These are phyloP conservation scores for Sporobolomyces phaffii DNA, from an alignment of 768 basidiomycete genomes.

Conservation along the genomic window DNA sequence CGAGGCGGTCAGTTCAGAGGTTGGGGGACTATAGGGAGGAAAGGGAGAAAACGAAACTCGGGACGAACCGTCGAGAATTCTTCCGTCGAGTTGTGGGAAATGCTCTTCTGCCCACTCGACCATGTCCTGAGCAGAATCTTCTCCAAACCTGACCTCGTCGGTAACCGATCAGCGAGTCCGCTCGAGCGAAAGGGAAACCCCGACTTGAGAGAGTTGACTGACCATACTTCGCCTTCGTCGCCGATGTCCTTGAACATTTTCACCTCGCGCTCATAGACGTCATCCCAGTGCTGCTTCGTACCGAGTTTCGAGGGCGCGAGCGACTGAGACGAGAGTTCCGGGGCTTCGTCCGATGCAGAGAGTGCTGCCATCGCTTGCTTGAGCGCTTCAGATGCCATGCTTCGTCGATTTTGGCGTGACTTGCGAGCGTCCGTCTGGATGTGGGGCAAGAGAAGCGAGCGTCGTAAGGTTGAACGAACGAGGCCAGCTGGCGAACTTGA, in stretches of 20 bases:
- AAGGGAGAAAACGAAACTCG: too few relatives aligned
- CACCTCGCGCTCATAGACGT: constrained; percentile 45
- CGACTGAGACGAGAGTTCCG: constrained; percentile 5
- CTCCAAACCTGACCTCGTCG: constrained; percentile 47
- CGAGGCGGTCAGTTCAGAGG: too few relatives aligned
- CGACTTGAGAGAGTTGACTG: constrained; percentile 15
- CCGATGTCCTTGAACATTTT: constrained; percentile 48
- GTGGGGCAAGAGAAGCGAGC: too few relatives aligned
- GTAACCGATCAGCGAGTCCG: neutral
- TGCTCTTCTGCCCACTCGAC: constrained; percentile 48
- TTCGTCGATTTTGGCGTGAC: too few relatives aligned
- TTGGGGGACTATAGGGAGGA: too few relatives aligned
- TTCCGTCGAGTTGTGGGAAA: constrained; percentile 41
- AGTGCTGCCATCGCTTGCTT: constrained; percentile 28
- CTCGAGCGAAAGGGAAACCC: neutral
- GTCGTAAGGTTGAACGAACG: too few relatives aligned
- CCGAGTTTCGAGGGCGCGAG: constrained; percentile 46
- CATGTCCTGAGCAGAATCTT: constrained; percentile 48
- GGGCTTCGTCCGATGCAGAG: constrained; percentile 22
- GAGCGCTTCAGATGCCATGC: constrained; percentile 28
- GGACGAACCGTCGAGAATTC: constrained; percentile 46
- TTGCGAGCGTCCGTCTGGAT: too few relatives aligned
- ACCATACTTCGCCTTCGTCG: constrained; percentile 52
- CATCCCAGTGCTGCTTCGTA: constrained; percentile 48
- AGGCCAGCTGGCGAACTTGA: too few relatives aligned